Conservation (phyloP, 306 rosid genomes). For the Mucuna pruriens region DNA sequence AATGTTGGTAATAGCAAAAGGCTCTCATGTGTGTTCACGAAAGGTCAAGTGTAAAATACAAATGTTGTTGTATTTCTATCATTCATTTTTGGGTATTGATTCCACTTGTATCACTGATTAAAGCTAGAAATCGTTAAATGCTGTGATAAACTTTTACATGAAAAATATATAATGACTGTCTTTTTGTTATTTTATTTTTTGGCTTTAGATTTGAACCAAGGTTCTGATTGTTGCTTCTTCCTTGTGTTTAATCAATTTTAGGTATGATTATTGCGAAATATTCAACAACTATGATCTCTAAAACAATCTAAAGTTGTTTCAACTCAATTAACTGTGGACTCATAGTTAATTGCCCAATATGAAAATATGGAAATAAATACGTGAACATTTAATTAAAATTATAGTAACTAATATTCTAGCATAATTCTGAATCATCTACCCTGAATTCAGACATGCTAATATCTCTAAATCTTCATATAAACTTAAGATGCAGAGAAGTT, state of each 20-base stretch:
- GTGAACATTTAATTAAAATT: no score
- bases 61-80: constrained; percentile 34
- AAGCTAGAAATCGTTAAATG: constrained; percentile 28
- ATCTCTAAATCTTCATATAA: no score
- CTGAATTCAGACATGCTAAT: no score
- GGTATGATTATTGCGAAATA: no score
- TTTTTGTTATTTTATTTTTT: not conserved
- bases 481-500: no score
- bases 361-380: no score
- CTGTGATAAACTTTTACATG: constrained; percentile 1
- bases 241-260: not conserved
- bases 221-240: not conserved
- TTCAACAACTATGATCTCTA: no score
- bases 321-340: no score
- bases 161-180: not conserved
- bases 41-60: constrained; percentile 51
- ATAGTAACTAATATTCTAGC: no score
- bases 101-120: constrained; percentile 39
- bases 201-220: not conserved
- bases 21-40: constrained; percentile 31
- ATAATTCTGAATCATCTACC: no score
- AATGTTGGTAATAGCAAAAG: constrained; percentile 33
- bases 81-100: constrained; percentile 37
- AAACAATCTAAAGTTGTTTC: no score
- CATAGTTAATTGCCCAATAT: no score